Evolutionary conservation across 2,329 filamentous ascomycete species (phyloP).

Genomic region (Colletotrichum graminicola): DNA sequence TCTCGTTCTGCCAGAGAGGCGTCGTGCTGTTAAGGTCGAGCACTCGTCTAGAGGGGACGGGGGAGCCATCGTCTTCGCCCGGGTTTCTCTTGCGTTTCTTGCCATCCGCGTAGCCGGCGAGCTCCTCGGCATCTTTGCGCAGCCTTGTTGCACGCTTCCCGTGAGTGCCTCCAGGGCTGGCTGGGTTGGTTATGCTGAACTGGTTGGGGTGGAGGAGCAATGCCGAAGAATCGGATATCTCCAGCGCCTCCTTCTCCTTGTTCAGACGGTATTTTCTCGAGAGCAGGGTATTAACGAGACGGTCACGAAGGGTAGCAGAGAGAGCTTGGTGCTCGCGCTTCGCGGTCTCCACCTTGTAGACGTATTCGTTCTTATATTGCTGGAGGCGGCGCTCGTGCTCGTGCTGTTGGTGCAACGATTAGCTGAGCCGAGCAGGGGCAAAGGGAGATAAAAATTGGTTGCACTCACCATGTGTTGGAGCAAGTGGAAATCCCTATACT

Average conservation of each 20-base stretch:
- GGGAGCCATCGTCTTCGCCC: conserved; percentile 73
- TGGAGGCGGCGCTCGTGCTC: conserved; percentile 73
- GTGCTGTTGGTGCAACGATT: conserved; percentile 57
- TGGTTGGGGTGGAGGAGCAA: conserved; percentile 76
- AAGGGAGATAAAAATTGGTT: conserved; percentile 2
- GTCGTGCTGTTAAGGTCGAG: conserved; percentile 70
- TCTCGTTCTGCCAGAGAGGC: conserved; percentile 72
- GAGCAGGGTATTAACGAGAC: conserved; percentile 73
- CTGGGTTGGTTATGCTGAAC: conserved; percentile 74
- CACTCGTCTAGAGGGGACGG: conserved; percentile 67
- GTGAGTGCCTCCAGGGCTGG: conserved; percentile 73
- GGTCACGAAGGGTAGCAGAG: conserved; percentile 71
- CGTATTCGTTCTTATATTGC: conserved; percentile 70
- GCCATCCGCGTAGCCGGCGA: conserved; percentile 65
- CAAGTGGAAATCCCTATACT: conserved; percentile 87
- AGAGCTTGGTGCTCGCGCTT: conserved; percentile 71
- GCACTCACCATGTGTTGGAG: conserved; percentile 81
- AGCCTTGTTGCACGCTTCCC: conserved; percentile 73
- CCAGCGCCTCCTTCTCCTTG: conserved; percentile 76
- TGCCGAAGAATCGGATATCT: conserved; percentile 75
- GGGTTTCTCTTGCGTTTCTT: conserved; percentile 74
- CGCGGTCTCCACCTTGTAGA: conserved; percentile 73
- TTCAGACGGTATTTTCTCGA: conserved; percentile 74
- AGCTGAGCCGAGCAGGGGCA: conserved; percentile 8
- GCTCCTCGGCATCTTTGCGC: conserved; percentile 71